Base-by-base conservation (phyloP, 495 filamentous ascomycete genomes). In the Lasiosphaeria miniovina region DNA sequence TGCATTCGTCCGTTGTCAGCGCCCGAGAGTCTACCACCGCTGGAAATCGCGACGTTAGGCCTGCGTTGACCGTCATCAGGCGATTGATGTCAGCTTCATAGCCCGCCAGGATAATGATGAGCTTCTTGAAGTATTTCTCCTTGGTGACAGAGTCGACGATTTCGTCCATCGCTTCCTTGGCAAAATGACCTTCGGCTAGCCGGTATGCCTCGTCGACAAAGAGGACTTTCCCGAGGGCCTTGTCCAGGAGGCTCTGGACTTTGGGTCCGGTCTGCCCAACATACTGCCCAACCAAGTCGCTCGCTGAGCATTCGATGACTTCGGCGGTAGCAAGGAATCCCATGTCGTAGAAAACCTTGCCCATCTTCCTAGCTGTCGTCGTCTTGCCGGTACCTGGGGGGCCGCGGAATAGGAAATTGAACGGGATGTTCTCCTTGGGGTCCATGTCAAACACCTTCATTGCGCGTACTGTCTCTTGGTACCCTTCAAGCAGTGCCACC, bases 91-190 rank as follows among this genome's bases (percentile, higher is more conserved):
- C 86, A 0, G 74, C 58, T 36, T 84, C 82, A 59, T 93, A 91
- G 2, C 90, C 90, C 0, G 90, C 90, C 0, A 93, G 76, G 48
- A 94, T 90, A 14, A 88, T 78, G 46, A 94, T 77, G 2, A 94
- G 67, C 59, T 87, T 91, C 50, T 81, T 75, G 6, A 67, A 62
- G 64, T 84, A 94, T 33, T 72, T 73, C 1, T 80, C 78, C 63
- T 88, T 89, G 0, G 86, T 89, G 8, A 89, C 73, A 46, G 76
- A 83, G 68, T 90, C 86, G 0, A 89, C 85, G 9, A 93, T 72
- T 73, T 91, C 88, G 50, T 90, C 83, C 67, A 90, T 84, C 0
- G 88, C 89, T 66, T 91, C 89, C 53, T 83, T 82, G 0, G 83
- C 87, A 61, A 85, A 91, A 3, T 72, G 65, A 0, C 80, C 84